Evolutionary conservation across 2,329 filamentous ascomycete genomes (phyloP).

Genomic region (Colletotrichum agaves): DNA sequence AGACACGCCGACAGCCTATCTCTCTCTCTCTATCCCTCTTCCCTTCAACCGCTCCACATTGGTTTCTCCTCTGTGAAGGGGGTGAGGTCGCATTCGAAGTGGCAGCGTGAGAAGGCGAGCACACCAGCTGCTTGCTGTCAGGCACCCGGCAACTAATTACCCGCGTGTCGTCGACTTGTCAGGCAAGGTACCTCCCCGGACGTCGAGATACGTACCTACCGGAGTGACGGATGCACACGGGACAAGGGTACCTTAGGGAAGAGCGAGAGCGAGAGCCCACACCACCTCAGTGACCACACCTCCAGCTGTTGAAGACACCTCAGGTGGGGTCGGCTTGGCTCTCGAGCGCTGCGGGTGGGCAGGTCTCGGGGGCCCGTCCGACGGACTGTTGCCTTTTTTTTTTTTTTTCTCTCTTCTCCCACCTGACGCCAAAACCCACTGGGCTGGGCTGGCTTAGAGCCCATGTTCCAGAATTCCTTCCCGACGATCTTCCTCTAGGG

Average conservation of each 20-base stretch:
- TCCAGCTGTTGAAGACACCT: not conserved
- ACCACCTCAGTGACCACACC: too few species aligned
- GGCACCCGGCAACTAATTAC: slow-evolving; percentile 15
- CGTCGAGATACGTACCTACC: not conserved
- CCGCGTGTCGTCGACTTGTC: not conserved
- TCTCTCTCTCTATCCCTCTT: not conserved
- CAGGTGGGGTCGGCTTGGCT: not conserved
- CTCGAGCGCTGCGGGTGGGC: not conserved
- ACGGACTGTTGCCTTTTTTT: not conserved
- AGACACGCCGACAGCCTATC: not conserved
- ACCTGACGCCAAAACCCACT: slow-evolving; percentile 20
- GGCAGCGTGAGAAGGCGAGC: not conserved
- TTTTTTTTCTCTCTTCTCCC: slow-evolving; percentile 7
- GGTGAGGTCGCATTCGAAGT: slow-evolving; percentile 26
- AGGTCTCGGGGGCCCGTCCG: slow-evolving; percentile 13
- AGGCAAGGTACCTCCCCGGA: slow-evolving; percentile 16
- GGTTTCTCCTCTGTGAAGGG: not conserved
- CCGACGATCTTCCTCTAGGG: too few species aligned
- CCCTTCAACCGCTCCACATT: slow-evolving; percentile 15
- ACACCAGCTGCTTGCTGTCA: not conserved
- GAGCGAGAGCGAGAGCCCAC: not conserved
- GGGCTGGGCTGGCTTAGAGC: not conserved
- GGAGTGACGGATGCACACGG: slow-evolving; percentile 5
- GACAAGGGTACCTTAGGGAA: not conserved
- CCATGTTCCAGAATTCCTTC: too few species aligned